Percentiles rank a stretch among this genome's conserved stretches.
Evolutionary conservation across 1,139 yeast species (phyloP).

Genomic region (Candida sp.): DNA sequence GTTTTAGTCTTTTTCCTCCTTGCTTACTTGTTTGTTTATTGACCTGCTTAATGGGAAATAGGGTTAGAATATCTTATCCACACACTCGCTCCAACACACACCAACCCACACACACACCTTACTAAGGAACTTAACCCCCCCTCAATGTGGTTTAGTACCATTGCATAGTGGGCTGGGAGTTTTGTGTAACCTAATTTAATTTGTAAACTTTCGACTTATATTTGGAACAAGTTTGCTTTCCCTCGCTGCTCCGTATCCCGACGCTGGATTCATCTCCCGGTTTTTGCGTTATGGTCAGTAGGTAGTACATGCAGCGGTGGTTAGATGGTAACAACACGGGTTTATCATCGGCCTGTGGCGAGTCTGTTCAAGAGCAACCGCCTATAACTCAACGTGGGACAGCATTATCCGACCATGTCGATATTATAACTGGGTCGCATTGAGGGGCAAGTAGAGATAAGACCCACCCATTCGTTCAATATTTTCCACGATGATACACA

Average conservation of each 20-base stretch:
- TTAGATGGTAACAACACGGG: too few relatives aligned
- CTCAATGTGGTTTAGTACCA: neutral
- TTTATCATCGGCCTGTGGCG: too few relatives aligned
- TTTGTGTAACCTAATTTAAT: neutral
- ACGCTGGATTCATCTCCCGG: too few relatives aligned
- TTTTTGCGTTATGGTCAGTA: too few relatives aligned
- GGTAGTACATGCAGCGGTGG: too few relatives aligned
- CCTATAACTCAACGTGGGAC: neutral
- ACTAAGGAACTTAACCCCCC: neutral
- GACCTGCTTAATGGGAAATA: neutral
- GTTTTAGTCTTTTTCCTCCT: neutral
- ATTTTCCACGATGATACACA: neutral
- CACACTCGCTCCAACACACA: neutral
- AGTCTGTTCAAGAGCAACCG: too few relatives aligned
- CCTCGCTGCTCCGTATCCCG: neutral
- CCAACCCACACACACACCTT: neutral
- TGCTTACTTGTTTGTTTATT: neutral
- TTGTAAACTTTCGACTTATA: neutral
- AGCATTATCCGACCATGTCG: neutral
- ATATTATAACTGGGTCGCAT: neutral
- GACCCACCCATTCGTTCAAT: neutral
- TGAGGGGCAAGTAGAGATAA: too few relatives aligned
- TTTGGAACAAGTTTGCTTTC: neutral
- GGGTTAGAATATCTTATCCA: neutral
- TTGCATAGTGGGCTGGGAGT: neutral